These are phyloP conservation scores for Zygoascus ofunaensis DNA, from an alignment of 805 yeast species.

Conservation along the genomic window DNA sequence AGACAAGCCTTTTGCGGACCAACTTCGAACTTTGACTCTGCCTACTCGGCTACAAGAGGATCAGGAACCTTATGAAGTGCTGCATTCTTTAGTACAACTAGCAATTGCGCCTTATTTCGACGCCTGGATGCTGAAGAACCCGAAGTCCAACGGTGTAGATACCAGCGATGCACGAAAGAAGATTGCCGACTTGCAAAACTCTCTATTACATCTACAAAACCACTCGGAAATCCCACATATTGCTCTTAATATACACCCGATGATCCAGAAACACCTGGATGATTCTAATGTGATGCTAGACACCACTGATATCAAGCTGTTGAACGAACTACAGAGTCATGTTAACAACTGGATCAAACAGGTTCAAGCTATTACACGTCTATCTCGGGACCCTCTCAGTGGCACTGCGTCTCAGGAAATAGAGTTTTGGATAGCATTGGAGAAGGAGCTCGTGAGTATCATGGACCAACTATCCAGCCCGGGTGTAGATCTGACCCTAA, in stretches of 20 bases:
- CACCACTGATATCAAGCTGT: conserved; percentile 40
- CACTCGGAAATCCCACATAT: conserved; percentile 63
- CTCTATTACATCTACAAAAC: conserved; percentile 60
- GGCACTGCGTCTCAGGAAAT: conserved; percentile 62
- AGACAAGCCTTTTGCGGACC: conserved; percentile 17
- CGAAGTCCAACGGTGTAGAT: background rate
- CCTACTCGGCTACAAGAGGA: conserved; percentile 12
- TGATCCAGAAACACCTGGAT: conserved; percentile 34
- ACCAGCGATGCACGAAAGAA: conserved; percentile 37
- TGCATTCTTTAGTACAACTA: conserved; percentile 49
- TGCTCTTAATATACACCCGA: conserved; percentile 41
- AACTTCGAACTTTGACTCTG: conserved; percentile 31
- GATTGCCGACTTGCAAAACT: conserved; percentile 56
- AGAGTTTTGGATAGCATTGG: conserved; percentile 70
- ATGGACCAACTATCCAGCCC: conserved; percentile 48
- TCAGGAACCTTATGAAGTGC: conserved; percentile 35
- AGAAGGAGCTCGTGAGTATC: conserved; percentile 45
- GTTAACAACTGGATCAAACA: conserved; percentile 70
- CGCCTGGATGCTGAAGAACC: conserved; percentile 27
- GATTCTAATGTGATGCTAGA: conserved; percentile 27
- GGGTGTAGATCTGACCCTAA: conserved; percentile 49
- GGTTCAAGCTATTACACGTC: conserved; percentile 46
- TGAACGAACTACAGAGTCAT: conserved; percentile 59
- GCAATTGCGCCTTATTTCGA: conserved; percentile 70
- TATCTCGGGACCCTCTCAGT: conserved; percentile 44